phyloP scores from a whole-genome alignment of 2,329 filamentous ascomycete genomes.

The Cyphellophora europaea region DNA sequence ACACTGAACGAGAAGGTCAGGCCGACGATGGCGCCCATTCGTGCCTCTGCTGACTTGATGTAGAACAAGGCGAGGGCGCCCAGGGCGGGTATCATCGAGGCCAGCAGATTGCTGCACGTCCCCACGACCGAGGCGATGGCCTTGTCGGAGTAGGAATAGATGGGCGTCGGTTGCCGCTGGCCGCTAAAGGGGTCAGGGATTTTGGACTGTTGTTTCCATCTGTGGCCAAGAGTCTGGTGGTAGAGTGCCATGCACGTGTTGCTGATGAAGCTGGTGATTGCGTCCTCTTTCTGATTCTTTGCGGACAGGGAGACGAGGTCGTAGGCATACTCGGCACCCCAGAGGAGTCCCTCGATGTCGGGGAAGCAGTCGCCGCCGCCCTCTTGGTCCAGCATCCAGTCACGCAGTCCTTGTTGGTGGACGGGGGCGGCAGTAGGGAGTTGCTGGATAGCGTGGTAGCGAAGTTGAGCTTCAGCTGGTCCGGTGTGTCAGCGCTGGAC shows the following conservation, averaged over 20 bases:
- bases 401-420: conserved; percentile 1
- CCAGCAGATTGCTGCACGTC: conserved; percentile 1
- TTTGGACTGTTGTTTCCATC: too few species aligned
- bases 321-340: background rate
- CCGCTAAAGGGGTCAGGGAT: background rate
- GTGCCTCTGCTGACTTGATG: conserved; percentile 3
- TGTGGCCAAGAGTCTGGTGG: too few species aligned
- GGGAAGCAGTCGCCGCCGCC: background rate
- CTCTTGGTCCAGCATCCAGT: background rate
- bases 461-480: background rate
- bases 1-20: conserved; percentile 11
- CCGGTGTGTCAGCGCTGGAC: too few species aligned
- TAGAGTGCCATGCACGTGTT: background rate
- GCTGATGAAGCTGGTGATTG: conserved; percentile 4
- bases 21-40: conserved; percentile 11
- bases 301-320: background rate
- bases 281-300: background rate
- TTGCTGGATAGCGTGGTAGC: background rate
- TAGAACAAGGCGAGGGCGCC: conserved; percentile 4
- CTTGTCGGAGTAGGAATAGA: conserved; percentile 2
- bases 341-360: background rate
- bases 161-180: too few species aligned
- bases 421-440: background rate
- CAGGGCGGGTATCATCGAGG: conserved; percentile 1
- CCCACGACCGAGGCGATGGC: background rate